phyloP scores from a whole-genome alignment of 1,284 basidiomycete genomes.

The Inonotus obliquus region DNA sequence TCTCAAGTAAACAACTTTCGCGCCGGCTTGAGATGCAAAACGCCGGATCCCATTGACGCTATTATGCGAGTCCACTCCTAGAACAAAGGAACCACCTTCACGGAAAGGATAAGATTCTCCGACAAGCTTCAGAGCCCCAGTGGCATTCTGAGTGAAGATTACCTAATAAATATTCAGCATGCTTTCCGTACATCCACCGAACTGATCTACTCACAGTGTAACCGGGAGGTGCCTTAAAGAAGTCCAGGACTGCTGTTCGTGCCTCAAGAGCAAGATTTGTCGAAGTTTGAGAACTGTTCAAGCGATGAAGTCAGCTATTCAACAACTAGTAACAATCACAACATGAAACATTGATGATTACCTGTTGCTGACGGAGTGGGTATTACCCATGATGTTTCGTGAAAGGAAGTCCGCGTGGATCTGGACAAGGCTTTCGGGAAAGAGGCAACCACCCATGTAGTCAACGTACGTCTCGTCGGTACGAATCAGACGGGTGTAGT shows the following conservation, averaged over 20 bases:
- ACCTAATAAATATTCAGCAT: constrained; percentile 31
- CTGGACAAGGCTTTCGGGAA: constrained; percentile 68
- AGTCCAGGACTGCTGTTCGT: constrained; percentile 40
- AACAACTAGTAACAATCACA: not conserved
- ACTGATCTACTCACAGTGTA: not conserved
- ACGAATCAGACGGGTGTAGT: constrained; percentile 59
- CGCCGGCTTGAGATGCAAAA: constrained; percentile 53
- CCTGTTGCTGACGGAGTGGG: constrained; percentile 77
- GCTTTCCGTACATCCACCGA: not conserved
- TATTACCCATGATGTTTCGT: constrained; percentile 68
- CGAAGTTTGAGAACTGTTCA: constrained; percentile 61
- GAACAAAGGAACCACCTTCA: constrained; percentile 50
- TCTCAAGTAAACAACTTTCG: constrained; percentile 59
- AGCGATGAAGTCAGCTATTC: constrained; percentile 11
- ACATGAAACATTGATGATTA: constrained; percentile 29
- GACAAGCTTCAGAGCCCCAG: constrained; percentile 72
- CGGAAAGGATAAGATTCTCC: constrained; percentile 76
- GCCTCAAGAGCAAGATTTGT: constrained; percentile 62
- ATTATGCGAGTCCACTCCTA: constrained; percentile 75
- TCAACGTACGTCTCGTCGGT: constrained; percentile 71
- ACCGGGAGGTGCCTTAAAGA: constrained; percentile 3
- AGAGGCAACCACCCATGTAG: constrained; percentile 76
- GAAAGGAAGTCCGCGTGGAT: constrained; percentile 65
- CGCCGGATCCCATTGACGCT: constrained; percentile 80
- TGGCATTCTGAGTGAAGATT: constrained; percentile 78